Conservation (phyloP, 495 filamentous ascomycete genomes). For the Tuber umbilicatum region DNA sequence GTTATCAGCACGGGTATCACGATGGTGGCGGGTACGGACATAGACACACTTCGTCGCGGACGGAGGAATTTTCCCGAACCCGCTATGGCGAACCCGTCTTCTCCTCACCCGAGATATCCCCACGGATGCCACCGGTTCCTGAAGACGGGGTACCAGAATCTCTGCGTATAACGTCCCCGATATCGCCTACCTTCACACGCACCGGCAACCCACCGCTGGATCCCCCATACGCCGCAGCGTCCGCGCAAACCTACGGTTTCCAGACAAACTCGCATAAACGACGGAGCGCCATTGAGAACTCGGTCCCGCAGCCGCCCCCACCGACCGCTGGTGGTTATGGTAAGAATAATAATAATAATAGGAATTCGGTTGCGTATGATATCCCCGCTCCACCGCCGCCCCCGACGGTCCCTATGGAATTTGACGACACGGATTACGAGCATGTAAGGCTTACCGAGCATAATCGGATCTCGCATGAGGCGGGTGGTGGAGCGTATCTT, state of each 20-base stretch:
- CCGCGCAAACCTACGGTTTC: neutral
- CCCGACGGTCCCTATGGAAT: conserved; percentile 22
- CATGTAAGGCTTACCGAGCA: conserved; percentile 9
- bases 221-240: neutral
- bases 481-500: conserved; percentile 7
- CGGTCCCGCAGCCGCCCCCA: neutral
- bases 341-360: neutral
- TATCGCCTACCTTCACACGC: conserved; percentile 11
- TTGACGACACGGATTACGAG: conserved; percentile 23
- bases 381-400: conserved; percentile 24
- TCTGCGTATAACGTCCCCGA: conserved; percentile 16
- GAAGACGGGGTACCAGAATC: conserved; percentile 13
- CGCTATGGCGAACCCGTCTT: conserved; percentile 11
- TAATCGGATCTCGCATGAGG: conserved; percentile 14
- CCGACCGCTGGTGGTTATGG: neutral
- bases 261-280: neutral
- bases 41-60: neutral
- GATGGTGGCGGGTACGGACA: neutral
- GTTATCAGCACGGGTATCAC: conserved; percentile 10
- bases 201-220: neutral
- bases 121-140: conserved; percentile 9
- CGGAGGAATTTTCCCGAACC: conserved; percentile 10
- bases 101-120: conserved; percentile 25
- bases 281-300: neutral
- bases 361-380: conserved; percentile 18